Base-by-base conservation (phyloP, 2,329 filamentous ascomycete species). In the Ascocoryne sarcoides region DNA sequence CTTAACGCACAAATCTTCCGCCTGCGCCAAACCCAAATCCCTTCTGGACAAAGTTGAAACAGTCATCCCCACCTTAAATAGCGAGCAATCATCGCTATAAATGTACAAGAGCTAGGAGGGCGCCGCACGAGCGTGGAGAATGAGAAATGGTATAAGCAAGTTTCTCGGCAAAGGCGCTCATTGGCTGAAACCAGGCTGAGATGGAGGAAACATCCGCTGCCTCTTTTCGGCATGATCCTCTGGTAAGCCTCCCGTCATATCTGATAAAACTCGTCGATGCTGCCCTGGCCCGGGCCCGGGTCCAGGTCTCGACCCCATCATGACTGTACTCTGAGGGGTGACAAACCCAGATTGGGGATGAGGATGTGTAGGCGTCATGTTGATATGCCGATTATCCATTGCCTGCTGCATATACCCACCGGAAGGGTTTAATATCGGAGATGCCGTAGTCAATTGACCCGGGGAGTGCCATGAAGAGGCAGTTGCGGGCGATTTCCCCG, bases 401-500 rank as follows among this genome's bases (percentile, higher is more conserved):
- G 44, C 36, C 23, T 51, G 47, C 36, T 52, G 51, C 47, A 57
- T 53, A 32, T 44, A 56, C 16, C 46, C 44, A 20, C 38, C 44
- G 21, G 50, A 47, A 31, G 48, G 34, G 28, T 42, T 51, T 12
- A 46, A 48, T 26, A 54, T 42, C 5, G 59, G 57, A 17, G 57
- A 59, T 32, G 47, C 39, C 16, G 52, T 51, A 17, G 57, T 39
- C 21, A 61, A 39, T 37, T 58, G 54, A 23, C 43, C 54, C 17
- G 58, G 56, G 16, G 56, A 58, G 32, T 60, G 51, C 58, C 57
- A 60, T 5, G 53, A 51, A 12, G 47, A 45, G 14, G 48, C 49
- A 23, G 56, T 52, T 16, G 48, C 52, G n/a, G 59, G 53, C 7
- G 56, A 58, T 40, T 60, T 60, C 15, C 56, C 55, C 19, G 59